These are phyloP conservation scores for Pyrenophora tritici-repentis DNA, from an alignment of 2,329 filamentous ascomycete genomes.

Conservation along the genomic window DNA sequence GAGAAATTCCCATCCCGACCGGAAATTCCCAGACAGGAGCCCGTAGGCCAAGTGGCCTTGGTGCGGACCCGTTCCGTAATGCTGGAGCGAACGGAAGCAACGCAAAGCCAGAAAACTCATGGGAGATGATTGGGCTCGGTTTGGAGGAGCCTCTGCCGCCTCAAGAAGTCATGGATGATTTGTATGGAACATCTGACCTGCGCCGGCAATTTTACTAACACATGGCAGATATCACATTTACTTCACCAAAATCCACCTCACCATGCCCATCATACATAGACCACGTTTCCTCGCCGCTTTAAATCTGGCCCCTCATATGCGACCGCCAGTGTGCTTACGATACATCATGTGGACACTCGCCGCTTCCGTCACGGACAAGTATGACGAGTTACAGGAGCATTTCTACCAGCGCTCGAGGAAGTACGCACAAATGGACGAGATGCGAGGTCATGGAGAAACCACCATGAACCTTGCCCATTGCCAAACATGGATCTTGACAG, in stretches of 20 bases:
- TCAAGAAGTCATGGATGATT: slow-evolving; percentile 80
- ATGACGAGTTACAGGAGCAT: slow-evolving; percentile 75
- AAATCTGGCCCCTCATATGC: slow-evolving; percentile 83
- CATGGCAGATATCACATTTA: slow-evolving; percentile 73
- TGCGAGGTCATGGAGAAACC: slow-evolving; percentile 88
- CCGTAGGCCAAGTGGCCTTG: slow-evolving; percentile 23
- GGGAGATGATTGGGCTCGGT: slow-evolving; percentile 84
- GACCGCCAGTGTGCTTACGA: slow-evolving; percentile 83
- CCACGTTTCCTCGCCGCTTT: slow-evolving; percentile 86
- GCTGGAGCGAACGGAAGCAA: slow-evolving; percentile 17
- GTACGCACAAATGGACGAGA: slow-evolving; percentile 86
- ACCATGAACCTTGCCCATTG: slow-evolving; percentile 85
- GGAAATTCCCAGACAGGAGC: slow-evolving; percentile 15
- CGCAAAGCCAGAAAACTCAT: slow-evolving; percentile 61
- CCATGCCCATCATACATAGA: slow-evolving; percentile 85
- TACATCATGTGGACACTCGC: slow-evolving; percentile 97
- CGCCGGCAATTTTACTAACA: slow-evolving; percentile 11
- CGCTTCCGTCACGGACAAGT: slow-evolving; percentile 84
- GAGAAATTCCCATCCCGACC: slow-evolving; percentile 23
- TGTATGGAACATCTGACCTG: slow-evolving; percentile 58
- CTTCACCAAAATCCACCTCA: slow-evolving; percentile 88
- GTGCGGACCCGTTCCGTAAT: slow-evolving; percentile 25
- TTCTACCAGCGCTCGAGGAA: slow-evolving; percentile 91
- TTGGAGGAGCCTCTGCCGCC: slow-evolving; percentile 81
- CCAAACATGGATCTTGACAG: slow-evolving; percentile 80